phyloP scores from a whole-genome alignment of 1,139 yeast species.

The Diutina catenulata region DNA sequence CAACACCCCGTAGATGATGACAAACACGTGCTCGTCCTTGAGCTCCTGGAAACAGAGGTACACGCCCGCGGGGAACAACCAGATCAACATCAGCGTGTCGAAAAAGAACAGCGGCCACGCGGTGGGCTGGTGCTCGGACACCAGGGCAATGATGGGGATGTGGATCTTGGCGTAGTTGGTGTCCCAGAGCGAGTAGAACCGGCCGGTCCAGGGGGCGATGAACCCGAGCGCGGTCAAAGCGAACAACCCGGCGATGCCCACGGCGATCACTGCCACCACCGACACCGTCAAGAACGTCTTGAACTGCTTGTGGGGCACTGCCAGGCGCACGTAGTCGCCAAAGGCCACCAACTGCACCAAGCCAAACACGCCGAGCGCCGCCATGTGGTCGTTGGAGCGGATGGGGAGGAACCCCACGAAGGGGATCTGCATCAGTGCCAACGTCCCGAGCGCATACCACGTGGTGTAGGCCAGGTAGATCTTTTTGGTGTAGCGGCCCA shows the following conservation, averaged over 20 bases:
- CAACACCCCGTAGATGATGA: constrained; percentile 79
- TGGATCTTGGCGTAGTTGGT: constrained; percentile 95
- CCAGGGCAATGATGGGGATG: constrained; percentile 97
- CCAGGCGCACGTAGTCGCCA: constrained; percentile 70
- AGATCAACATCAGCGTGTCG: constrained; percentile 83
- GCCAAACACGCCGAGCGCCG: constrained; percentile 95
- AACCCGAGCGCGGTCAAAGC: constrained; percentile 80
- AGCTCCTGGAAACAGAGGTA: constrained; percentile 83
- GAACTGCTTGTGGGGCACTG: constrained; percentile 67
- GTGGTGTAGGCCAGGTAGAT: constrained; percentile 88
- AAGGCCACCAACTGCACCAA: constrained; percentile 82
- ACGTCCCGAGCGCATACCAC: constrained; percentile 93
- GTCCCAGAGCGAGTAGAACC: constrained; percentile 98
- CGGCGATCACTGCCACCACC: constrained; percentile 37
- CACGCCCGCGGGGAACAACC: constrained; percentile 98
- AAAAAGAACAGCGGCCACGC: constrained; percentile 99
- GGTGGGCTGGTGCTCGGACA: constrained; percentile 98
- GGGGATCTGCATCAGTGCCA: constrained; percentile 98
- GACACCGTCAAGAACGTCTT: constrained; percentile 57
- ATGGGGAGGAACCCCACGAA: constrained; percentile 96
- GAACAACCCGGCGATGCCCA: constrained; percentile 65
- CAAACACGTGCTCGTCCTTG: constrained; percentile 84
- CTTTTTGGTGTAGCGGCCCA: constrained; percentile 87
- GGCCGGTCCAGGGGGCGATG: constrained; percentile 99
- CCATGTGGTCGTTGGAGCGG: constrained; percentile 97